Base-by-base conservation (phyloP, 441 rosid species). In the Bruguiera hainesii region DNA sequence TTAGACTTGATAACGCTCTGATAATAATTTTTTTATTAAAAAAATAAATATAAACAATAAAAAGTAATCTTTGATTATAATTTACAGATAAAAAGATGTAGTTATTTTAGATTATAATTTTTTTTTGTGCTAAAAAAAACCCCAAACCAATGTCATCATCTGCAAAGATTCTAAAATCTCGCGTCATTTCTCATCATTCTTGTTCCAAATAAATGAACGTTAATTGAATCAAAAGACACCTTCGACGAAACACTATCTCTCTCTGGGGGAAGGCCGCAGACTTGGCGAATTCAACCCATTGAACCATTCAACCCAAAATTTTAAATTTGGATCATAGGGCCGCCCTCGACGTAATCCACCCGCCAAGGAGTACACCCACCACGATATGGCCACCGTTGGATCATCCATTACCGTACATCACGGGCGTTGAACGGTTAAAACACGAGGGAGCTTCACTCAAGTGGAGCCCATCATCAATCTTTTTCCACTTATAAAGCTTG, bases 381-480 rank as follows among this genome's bases (percentile, higher is more conserved):
- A 70, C 39, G 7, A 52, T 37, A 73, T 68, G 20, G 19, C n/a
- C 28, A 73, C 84, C 84, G 67, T 79, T 58, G 0, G 79, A 80
- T 80, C 21, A 60, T 21, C 63, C 55, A n/a, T n/a, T 23, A 26
- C 1, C 33, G 13, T 49, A 50, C 55, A 56, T 21, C 46, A 37
- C 5, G 28, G 31, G 28, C 5, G 68, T 79, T 69, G 16, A 42
- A 75, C 75, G 83, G 78, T 60, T 5, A 1, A 74, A 51, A 59
- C 31, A 59, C 21, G 11, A 20, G 56, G 42, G 29, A 21, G 6
- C 57, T 56, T 57, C 26, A 60, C 9, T 0, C 20, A 4, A n/a
- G 56, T 66, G 74, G 76, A 62, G 48, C 76, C 80, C 63, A 71
- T 68, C 63, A 13, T 29, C 48, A 7, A 16, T 9, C 6, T 29